Evolutionary conservation across 116 monocot species (phyloP).

Genomic region (Papilionanthe hybrid): DNA sequence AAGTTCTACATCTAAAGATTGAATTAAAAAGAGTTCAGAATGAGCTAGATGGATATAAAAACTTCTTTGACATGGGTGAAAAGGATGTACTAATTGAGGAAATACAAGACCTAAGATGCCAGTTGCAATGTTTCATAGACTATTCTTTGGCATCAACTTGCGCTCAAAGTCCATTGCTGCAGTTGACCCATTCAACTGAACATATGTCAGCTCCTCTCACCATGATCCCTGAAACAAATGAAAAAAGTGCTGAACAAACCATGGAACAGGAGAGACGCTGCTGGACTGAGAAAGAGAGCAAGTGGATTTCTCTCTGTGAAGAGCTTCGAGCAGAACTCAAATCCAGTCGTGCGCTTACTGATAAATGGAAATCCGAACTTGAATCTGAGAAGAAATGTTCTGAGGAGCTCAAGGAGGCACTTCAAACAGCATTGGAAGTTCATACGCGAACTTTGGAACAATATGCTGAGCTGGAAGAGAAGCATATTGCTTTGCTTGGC

Average conservation of each 20-base stretch:
- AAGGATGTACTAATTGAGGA: conserved; percentile 87
- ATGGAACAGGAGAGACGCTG: conserved; percentile 40
- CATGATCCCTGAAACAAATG: conserved; percentile 25
- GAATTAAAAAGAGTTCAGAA: conserved; percentile 73
- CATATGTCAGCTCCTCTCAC: conserved; percentile 11
- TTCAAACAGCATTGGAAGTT: conserved; percentile 73
- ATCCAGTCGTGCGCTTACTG: conserved; percentile 42
- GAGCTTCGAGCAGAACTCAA: conserved; percentile 74
- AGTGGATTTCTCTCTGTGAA: conserved; percentile 69
- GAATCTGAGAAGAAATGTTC: conserved; percentile 77
- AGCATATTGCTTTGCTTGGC: conserved; percentile 63
- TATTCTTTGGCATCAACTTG: conserved; percentile 25
- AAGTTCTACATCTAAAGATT: conserved; percentile 54
- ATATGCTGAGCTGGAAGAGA: conserved; percentile 89
- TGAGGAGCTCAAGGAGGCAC: conserved; percentile 79
- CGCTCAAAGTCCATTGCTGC: conserved; percentile 27
- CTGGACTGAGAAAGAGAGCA: conserved; percentile 74
- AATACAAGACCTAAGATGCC: conserved; percentile 77
- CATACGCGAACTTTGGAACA: conserved; percentile 83
- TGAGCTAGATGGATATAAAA: conserved; percentile 65
- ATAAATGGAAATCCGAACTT: conserved; percentile 49
- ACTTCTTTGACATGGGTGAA: conserved; percentile 85
- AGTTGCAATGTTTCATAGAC: conserved; percentile 67
- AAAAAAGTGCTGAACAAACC: conserved; percentile 29
- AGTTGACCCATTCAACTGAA: conserved; percentile 28